phyloP scores from a whole-genome alignment of 176 grass and related monocot species.

The Poa pratensis region DNA sequence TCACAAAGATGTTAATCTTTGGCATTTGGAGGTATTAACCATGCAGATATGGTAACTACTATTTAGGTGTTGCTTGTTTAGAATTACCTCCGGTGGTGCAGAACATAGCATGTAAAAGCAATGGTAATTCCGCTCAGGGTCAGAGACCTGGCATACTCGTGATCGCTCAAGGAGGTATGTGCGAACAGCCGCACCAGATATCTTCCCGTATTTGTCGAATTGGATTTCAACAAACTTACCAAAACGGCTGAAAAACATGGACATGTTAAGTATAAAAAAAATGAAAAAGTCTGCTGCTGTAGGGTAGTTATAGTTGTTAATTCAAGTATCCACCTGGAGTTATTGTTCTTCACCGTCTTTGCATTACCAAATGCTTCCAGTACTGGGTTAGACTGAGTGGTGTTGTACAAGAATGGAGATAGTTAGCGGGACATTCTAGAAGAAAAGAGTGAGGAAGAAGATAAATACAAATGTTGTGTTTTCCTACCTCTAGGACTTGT shows the following conservation, averaged over 20 bases:
- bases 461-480: not conserved
- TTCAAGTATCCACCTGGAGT: slow-evolving; percentile 66
- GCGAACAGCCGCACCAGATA: slow-evolving; percentile 89
- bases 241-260: slow-evolving; percentile 59
- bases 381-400: slow-evolving; percentile 83
- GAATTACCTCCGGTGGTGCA: slow-evolving; percentile 89
- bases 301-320: not conserved
- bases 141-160: slow-evolving; percentile 86
- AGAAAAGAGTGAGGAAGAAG: not conserved
- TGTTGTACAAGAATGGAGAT: slow-evolving; percentile 3
- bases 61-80: slow-evolving; percentile 26
- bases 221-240: slow-evolving; percentile 99
- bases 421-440: slow-evolving; percentile 33
- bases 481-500: slow-evolving; percentile 86
- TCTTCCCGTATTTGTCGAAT: slow-evolving; percentile 90
- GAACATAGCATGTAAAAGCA: slow-evolving; percentile 96
- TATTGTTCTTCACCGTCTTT: slow-evolving; percentile 95
- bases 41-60: not conserved
- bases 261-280: not conserved
- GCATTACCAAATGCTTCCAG: slow-evolving; percentile 97
- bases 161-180: slow-evolving; percentile 90
- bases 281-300: not conserved
- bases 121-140: slow-evolving; percentile 97
- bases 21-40: not conserved
- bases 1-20: slow-evolving; percentile 20